A percentile compares a stretch with the other conserved stretches of the same genome.
Evolutionary conservation across 2,329 filamentous ascomycete species (phyloP).

Genomic region (Colletotrichum euphorbiae): DNA sequence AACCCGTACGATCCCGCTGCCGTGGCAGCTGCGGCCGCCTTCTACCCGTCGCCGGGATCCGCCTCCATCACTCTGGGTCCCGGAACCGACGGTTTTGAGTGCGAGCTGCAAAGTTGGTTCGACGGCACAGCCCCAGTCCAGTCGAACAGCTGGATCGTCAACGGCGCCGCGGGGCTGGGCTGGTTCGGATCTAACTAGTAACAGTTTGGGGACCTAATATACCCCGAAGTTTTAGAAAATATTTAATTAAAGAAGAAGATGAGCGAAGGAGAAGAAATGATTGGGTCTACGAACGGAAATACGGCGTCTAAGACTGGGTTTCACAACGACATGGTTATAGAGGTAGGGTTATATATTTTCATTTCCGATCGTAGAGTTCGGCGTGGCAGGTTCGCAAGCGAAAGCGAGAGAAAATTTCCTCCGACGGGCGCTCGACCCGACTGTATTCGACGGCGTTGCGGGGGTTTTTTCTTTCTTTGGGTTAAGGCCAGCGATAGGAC

Average conservation of each 20-base stretch:
- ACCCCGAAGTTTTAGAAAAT: not conserved
- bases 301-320: slow-evolving; percentile 19
- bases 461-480: not conserved
- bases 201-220: not conserved
- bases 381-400: not conserved
- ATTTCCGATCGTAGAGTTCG: not conserved
- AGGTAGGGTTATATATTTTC: not conserved
- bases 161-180: slow-evolving; percentile 34
- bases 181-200: slow-evolving; percentile 22
- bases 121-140: slow-evolving; percentile 35
- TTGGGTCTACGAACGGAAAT: not conserved
- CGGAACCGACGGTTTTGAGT: slow-evolving; percentile 59
- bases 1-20: slow-evolving; percentile 43
- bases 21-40: slow-evolving; percentile 19
- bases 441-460: not conserved
- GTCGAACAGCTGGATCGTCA: slow-evolving; percentile 34
- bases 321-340: slow-evolving; percentile 2
- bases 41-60: slow-evolving; percentile 40
- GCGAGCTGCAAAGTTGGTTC: slow-evolving; percentile 53
- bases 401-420: not conserved
- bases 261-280: not conserved
- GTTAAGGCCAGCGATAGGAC: not conserved
- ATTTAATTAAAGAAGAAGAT: not conserved
- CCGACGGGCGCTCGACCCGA: not conserved
- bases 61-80: slow-evolving; percentile 45